Evolutionary conservation across 1,139 yeast genomes (phyloP), one percentile per base, ranked within the genome.

Genomic region (Suzukiozyma palmioleophila): DNA sequence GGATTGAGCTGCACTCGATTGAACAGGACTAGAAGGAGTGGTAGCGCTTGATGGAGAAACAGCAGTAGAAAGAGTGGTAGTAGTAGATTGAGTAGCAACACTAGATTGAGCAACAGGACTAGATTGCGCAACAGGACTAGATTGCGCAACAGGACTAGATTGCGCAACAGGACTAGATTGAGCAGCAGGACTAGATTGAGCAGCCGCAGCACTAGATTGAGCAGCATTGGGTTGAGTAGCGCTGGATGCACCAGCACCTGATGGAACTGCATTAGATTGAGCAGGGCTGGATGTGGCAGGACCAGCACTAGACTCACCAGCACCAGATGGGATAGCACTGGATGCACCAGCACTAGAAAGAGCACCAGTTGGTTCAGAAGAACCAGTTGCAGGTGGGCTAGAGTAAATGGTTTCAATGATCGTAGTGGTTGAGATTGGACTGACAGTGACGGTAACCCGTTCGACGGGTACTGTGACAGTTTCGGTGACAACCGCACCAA

Each of bases 61-160:
- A 7, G 40, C 43, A 9, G 45, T 42, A 1, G 50, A 46, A 21
- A 50, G 45, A 3, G 43, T 45, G 25, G 45, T 39, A 2, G 48
- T 45, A 12, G 40, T 21, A 18, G 38, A 21, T 27, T 43, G 39
- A 2, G 50, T 45, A 2, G 38, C 32, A 18, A 33, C 33, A 13
- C 37, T 31, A 2, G 50, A 44, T 8, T 29, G 34, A 6, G 39
- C 33, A n/a, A n/a, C n/a, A n/a, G n/a, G n/a, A 31, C 38, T 38
- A 6, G 48, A 41, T 8, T 43, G 37, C 18, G 42, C 44, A n/a
- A 26, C 28, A 10, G 46, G 42, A 9, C 37, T 13, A 12, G 21
- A 18, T 16, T 6, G 7, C 7, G 33, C 8, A 18, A 9, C 22
- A 31, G 13, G 6, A 14, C 11, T 8, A 26, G 29, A 10, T 7